Base-by-base conservation (phyloP, 495 filamentous ascomycete species). In the Neurospora terricola region DNA sequence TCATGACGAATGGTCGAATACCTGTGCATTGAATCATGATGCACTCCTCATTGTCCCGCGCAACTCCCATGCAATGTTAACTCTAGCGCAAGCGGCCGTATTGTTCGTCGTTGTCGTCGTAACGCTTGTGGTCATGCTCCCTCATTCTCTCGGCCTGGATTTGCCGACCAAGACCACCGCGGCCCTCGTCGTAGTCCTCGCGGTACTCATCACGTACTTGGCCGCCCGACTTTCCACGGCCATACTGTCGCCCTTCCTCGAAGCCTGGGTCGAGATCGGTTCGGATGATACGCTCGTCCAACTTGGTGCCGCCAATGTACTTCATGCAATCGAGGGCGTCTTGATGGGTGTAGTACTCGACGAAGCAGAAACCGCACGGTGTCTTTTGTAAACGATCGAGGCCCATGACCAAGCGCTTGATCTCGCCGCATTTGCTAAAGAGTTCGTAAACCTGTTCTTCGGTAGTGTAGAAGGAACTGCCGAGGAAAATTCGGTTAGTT, bases 381-480 rank as follows among this genome's bases (percentile, higher is more conserved):
- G 96, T 99, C 83, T 99, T 99, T 83, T 91, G 92, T 85, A 94
- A 96, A 21, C 96, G 91, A 79, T 99, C 96, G 30, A 99, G 88
- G 59, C 96, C 96, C 96, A 99, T 99, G n/a, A 99, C 91, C 34
- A 99, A 87, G 42, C 96, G 91, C 82, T 98, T 98, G 80, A 99
- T 95, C 84, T 98, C 95, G 73, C 96, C 96, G 80, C 93, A 97
- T 88, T 98, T 98, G 16, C 92, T 87, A 80, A 98, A 98, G 12
- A 98, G 91, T 81, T 97, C 96, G 79, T 98, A 95, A 72, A 99
- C 97, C 80, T 99, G 96, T 84, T 99, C 96, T 81, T 99, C 96
- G 62, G 96, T 99, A 12, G 96, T 99, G 86, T 97, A 99, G 84
- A 99, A 99, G n/a, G 96, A 99, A 73, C 94, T 98, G 74, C 10